A percentile compares a stretch with the other conserved stretches of the same genome.
These are phyloP conservation scores for Eucalyptus marginata DNA, from an alignment of 345 rosid species.

Conservation along the genomic window DNA sequence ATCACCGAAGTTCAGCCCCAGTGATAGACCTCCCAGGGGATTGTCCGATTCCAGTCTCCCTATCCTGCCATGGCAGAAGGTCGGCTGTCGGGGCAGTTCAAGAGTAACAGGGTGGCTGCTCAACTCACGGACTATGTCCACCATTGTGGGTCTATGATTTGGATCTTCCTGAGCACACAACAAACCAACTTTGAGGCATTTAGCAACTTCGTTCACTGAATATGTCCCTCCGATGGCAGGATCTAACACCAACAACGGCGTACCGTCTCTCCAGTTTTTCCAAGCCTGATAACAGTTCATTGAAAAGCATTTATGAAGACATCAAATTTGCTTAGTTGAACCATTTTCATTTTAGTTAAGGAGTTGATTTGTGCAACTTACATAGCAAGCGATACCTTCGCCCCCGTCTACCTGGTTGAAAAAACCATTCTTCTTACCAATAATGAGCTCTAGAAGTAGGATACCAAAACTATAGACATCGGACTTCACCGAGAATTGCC, in stretches of 20 bases:
- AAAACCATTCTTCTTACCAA: conserved; percentile 18
- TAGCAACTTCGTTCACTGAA: background rate
- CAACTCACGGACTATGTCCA: background rate
- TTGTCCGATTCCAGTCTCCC: background rate
- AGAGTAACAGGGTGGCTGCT: background rate
- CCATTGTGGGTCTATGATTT: background rate
- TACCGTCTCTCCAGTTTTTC: background rate
- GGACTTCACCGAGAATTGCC: conserved; percentile 15
- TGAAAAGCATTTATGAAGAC: background rate
- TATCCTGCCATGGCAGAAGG: background rate
- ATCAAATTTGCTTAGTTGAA: background rate
- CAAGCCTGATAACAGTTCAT: background rate
- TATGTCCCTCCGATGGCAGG: background rate
- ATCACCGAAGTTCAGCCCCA: too few relatives aligned
- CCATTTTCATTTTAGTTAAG: background rate
- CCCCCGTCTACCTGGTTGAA: background rate
- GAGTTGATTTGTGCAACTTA: background rate
- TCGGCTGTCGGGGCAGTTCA: background rate
- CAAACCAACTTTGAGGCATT: background rate
- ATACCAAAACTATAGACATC: conserved; percentile 20
- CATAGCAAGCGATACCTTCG: background rate
- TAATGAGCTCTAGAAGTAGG: conserved; percentile 9
- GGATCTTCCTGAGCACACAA: background rate
- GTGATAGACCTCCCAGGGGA: background rate
- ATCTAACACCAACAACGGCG: background rate